Evolutionary conservation across 169 alveolate species (phyloP).

Genomic region (Plasmodium gonderi): DNA sequence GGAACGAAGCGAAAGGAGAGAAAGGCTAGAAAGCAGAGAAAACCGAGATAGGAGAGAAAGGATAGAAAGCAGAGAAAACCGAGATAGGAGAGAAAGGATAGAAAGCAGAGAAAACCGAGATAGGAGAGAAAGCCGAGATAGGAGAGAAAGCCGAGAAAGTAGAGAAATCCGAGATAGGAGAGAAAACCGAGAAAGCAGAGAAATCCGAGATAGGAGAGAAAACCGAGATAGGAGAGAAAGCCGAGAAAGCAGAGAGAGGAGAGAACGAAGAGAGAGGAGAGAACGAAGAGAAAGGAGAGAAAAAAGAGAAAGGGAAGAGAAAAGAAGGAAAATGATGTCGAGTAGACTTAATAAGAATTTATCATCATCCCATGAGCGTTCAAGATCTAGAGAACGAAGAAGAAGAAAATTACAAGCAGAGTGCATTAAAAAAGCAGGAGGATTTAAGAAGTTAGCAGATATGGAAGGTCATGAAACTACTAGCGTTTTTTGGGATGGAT

Average conservation of each 20-base stretch:
- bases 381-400: slow-evolving; percentile 85
- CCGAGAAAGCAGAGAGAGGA: slow-evolving; percentile 31
- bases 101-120: background rate
- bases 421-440: slow-evolving; percentile 91
- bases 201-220: slow-evolving; percentile 25
- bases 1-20: too few species aligned
- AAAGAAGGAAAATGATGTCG: slow-evolving; percentile 36
- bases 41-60: too few species aligned
- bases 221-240: slow-evolving; percentile 27
- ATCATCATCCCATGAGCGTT: slow-evolving; percentile 84
- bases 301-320: background rate
- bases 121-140: background rate
- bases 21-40: too few species aligned
- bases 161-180: background rate
- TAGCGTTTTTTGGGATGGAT: slow-evolving; percentile 94
- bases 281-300: slow-evolving; percentile 1
- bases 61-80: too few species aligned
- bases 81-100: too few species aligned
- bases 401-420: slow-evolving; percentile 87
- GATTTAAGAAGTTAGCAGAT: slow-evolving; percentile 91
- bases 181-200: slow-evolving; percentile 15
- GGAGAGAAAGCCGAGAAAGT: background rate
- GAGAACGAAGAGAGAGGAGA: slow-evolving; percentile 7
- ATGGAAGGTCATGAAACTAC: slow-evolving; percentile 93
- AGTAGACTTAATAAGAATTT: slow-evolving; percentile 76